Conservation (phyloP, 108 stramenopile species). For the Discostella pseudostelligera region DNA sequence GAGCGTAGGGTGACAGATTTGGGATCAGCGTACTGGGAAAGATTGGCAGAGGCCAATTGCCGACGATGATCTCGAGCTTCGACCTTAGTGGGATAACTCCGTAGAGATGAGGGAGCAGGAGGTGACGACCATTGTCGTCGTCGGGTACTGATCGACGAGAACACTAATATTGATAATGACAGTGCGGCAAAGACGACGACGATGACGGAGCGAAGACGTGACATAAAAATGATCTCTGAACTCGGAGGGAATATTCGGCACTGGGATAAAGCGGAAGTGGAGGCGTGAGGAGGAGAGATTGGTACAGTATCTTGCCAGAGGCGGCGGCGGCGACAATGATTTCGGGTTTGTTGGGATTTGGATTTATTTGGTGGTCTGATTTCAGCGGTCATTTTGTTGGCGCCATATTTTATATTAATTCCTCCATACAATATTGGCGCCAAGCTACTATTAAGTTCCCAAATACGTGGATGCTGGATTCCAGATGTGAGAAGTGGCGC, state of each 20-base stretch:
- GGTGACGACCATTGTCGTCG: neutral
- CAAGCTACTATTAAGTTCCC: too few species aligned
- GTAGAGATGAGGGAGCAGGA: neutral
- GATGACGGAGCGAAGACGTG: neutral
- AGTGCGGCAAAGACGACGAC: neutral
- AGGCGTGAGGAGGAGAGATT: too few species aligned
- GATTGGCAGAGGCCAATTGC: neutral
- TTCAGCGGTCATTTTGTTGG: too few species aligned
- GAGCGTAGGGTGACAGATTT: slow-evolving; percentile 2
- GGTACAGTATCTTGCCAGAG: too few species aligned
- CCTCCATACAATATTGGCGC: too few species aligned
- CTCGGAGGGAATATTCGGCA: neutral
- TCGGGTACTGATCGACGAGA: neutral
- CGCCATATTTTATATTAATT: too few species aligned
- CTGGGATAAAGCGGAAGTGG: neutral
- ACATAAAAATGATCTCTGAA: neutral
- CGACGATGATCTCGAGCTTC: slow-evolving; percentile 3
- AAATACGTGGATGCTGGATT: too few species aligned
- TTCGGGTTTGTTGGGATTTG: too few species aligned
- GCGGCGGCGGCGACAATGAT: too few species aligned
- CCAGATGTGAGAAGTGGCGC: too few species aligned
- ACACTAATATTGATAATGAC: neutral
- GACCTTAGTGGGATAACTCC: neutral
- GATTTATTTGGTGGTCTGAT: too few species aligned
- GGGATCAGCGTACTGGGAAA: slow-evolving; percentile 7